phyloP scores from a whole-genome alignment of 306 rosid genomes.

The Purshia tridentata region DNA sequence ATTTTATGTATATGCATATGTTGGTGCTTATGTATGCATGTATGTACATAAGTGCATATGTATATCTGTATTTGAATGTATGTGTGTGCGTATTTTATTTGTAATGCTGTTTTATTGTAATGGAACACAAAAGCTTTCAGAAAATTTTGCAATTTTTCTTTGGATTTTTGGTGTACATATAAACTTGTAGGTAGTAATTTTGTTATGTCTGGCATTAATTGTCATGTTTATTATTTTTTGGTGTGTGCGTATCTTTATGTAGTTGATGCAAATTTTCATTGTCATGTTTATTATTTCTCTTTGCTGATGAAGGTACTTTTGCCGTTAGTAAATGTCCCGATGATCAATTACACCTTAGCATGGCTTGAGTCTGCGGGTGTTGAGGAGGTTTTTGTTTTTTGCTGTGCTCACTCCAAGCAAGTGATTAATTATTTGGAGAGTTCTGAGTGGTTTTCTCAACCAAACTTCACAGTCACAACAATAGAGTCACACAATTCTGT shows the following conservation, averaged over 20 bases:
- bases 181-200: not conserved
- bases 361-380: conserved; percentile 99
- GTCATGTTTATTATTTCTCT: not conserved
- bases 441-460: conserved; percentile 79
- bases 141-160: not conserved
- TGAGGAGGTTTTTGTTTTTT: conserved; percentile 93
- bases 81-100: not conserved
- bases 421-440: conserved; percentile 75
- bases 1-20: not conserved
- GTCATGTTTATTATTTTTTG: not conserved
- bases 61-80: not conserved
- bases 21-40: not conserved
- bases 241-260: no score
- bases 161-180: not conserved
- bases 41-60: not conserved
- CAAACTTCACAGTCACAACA: conserved; percentile 62
- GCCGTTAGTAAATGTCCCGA: conserved; percentile 81
- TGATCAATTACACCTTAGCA: conserved; percentile 83
- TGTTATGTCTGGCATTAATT: not conserved
- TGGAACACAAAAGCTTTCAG: not conserved
- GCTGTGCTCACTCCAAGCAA: conserved; percentile 91
- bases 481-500: conserved; percentile 87
- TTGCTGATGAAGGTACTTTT: conserved; percentile 58
- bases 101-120: not conserved
- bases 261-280: not conserved